Conservation (phyloP, 1,284 basidiomycete species). For the Irpex sp. region DNA sequence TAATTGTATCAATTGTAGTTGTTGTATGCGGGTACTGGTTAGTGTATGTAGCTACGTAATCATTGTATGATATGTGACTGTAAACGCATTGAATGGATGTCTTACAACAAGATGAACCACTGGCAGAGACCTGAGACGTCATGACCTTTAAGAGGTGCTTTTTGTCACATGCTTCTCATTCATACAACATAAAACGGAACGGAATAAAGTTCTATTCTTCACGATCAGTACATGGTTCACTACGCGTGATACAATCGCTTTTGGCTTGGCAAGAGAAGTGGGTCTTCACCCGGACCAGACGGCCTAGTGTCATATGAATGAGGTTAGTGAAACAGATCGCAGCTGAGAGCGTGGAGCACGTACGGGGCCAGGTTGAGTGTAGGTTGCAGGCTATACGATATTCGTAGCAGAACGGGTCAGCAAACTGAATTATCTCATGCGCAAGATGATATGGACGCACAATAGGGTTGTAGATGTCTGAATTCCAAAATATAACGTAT, state of each 20-base stretch:
- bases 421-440: neutral
- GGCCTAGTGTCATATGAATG: slow-evolving; percentile 16
- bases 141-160: too few species aligned
- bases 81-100: too few species aligned
- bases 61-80: neutral
- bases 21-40: neutral
- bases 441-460: neutral
- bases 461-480: neutral
- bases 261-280: neutral
- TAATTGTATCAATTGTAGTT: neutral
- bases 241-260: too few species aligned
- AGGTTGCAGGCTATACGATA: slow-evolving; percentile 23
- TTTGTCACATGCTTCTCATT: too few species aligned
- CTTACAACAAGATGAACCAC: too few species aligned
- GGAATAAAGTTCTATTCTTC: too few species aligned
- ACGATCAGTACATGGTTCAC: too few species aligned
- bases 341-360: slow-evolving; percentile 10
- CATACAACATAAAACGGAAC: too few species aligned
- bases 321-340: neutral
- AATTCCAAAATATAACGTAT: neutral
- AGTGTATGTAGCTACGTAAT: neutral
- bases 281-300: slow-evolving; percentile 29
- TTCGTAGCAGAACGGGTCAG: neutral
- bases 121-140: too few species aligned
- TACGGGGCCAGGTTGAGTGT: slow-evolving; percentile 36